A percentile compares a stretch with the other conserved stretches of the same genome.
Evolutionary conservation across 495 filamentous ascomycete genomes (phyloP).

Genomic region (Hypoxylon crocopeplum): DNA sequence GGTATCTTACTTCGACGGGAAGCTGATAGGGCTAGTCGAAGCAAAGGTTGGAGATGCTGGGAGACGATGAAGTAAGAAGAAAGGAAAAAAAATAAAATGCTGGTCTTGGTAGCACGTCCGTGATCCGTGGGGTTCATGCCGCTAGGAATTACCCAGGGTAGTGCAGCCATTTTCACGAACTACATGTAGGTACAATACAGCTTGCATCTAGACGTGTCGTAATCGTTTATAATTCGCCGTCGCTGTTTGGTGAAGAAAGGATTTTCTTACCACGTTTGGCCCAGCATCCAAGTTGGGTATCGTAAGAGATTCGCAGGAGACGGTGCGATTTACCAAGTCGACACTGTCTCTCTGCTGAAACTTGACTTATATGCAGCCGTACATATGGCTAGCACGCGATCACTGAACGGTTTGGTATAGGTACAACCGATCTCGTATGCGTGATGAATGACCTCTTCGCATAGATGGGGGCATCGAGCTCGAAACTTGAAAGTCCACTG

Average conservation of each 20-base stretch:
- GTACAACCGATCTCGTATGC: not conserved
- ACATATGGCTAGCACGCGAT: slow-evolving; percentile 24
- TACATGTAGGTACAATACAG: slow-evolving; percentile 35
- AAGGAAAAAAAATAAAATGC: slow-evolving; percentile 3
- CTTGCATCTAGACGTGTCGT: slow-evolving; percentile 25
- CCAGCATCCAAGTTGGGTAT: slow-evolving; percentile 21
- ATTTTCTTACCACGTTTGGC: slow-evolving; percentile 29
- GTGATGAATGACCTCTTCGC: not conserved
- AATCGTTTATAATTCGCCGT: slow-evolving; percentile 18
- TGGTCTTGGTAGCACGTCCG: slow-evolving; percentile 10
- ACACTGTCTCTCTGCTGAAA: slow-evolving; percentile 12
- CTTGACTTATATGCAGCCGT: slow-evolving; percentile 18
- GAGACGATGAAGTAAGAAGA: slow-evolving; percentile 16
- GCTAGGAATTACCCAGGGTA: slow-evolving; percentile 13
- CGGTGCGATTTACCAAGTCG: slow-evolving; percentile 4
- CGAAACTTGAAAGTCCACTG: not conserved
- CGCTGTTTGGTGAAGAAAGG: slow-evolving; percentile 15
- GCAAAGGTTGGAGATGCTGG: slow-evolving; percentile 11
- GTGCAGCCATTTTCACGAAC: slow-evolving; percentile 20
- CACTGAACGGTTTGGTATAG: not conserved
- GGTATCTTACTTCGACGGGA: slow-evolving; percentile 12
- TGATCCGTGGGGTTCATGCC: slow-evolving; percentile 29
- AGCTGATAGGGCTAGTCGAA: slow-evolving; percentile 16
- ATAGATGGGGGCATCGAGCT: not conserved
- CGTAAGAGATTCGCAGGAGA: slow-evolving; percentile 10